These are phyloP conservation scores for Solanum appendiculatum DNA, from an alignment of 257 asterid genomes.

Conservation along the genomic window DNA sequence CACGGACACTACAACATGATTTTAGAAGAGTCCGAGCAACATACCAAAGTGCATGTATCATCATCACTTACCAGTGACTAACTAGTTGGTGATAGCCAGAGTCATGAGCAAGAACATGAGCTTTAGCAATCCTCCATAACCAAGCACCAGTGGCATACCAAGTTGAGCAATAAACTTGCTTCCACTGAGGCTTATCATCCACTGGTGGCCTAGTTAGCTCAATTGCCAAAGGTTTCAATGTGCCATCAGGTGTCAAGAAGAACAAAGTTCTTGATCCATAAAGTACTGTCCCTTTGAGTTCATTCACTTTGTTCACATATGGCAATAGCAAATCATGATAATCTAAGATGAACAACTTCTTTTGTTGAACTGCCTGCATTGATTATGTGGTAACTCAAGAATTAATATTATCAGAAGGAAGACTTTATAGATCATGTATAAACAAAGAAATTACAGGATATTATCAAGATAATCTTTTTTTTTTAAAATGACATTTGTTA, in stretches of 20 bases:
- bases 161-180: slow-evolving; percentile 24
- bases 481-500: neutral
- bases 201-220: slow-evolving; percentile 65
- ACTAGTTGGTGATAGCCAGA: slow-evolving; percentile 61
- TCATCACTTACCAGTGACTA: slow-evolving; percentile 57
- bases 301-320: slow-evolving; percentile 52
- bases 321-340: slow-evolving; percentile 70
- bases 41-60: neutral
- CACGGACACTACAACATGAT: neutral
- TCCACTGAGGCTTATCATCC: slow-evolving; percentile 62
- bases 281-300: slow-evolving; percentile 38
- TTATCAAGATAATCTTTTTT: too few species aligned
- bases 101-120: slow-evolving; percentile 71
- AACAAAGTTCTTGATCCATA: slow-evolving; percentile 78
- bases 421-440: neutral
- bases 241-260: slow-evolving; percentile 32
- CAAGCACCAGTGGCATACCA: slow-evolving; percentile 56
- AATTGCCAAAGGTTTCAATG: slow-evolving; percentile 58
- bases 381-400: neutral
- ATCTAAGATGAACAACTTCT: slow-evolving; percentile 58
- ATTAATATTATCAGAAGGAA: neutral
- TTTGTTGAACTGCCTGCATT: slow-evolving; percentile 53
- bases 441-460: too few species aligned
- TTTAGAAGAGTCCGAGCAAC: neutral
- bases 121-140: slow-evolving; percentile 74